Conservation (phyloP, 2,329 filamentous ascomycete genomes). For the Fusarium sp. region DNA sequence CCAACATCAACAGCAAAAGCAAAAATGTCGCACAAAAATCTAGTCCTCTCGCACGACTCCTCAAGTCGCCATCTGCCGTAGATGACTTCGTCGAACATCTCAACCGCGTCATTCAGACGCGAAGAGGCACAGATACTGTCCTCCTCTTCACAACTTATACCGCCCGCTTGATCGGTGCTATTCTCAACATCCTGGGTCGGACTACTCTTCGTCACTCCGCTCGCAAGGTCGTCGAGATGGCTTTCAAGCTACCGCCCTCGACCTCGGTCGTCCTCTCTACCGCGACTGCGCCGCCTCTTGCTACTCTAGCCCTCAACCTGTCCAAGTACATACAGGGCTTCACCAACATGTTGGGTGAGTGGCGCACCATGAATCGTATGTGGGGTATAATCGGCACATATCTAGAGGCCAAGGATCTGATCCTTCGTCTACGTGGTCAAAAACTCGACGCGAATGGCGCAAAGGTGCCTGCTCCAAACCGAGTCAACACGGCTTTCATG, state of each 20-base stretch:
- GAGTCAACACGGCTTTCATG: conserved; percentile 62
- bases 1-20: neutral
- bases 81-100: conserved; percentile 67
- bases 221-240: conserved; percentile 62
- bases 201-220: conserved; percentile 66
- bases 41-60: conserved; percentile 26
- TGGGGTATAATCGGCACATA: conserved; percentile 83
- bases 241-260: conserved; percentile 61
- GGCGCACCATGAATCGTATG: conserved; percentile 77
- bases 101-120: conserved; percentile 72
- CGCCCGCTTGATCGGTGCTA: conserved; percentile 64
- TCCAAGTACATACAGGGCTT: conserved; percentile 68
- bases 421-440: conserved; percentile 44
- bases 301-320: conserved; percentile 59
- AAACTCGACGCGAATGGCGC: conserved; percentile 52
- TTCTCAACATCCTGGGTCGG: conserved; percentile 64
- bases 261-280: conserved; percentile 59
- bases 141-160: conserved; percentile 77
- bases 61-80: conserved; percentile 41
- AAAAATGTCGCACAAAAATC: neutral
- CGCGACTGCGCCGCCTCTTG: conserved; percentile 51
- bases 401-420: conserved; percentile 69
- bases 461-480: conserved; percentile 45
- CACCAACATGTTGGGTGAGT: conserved; percentile 74
- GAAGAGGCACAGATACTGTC: conserved; percentile 74